A percentile compares a stretch with the other conserved stretches of the same genome.
Evolutionary conservation across 2,329 filamentous ascomycete genomes (phyloP).

Genomic region (Aureobasidium sp.): DNA sequence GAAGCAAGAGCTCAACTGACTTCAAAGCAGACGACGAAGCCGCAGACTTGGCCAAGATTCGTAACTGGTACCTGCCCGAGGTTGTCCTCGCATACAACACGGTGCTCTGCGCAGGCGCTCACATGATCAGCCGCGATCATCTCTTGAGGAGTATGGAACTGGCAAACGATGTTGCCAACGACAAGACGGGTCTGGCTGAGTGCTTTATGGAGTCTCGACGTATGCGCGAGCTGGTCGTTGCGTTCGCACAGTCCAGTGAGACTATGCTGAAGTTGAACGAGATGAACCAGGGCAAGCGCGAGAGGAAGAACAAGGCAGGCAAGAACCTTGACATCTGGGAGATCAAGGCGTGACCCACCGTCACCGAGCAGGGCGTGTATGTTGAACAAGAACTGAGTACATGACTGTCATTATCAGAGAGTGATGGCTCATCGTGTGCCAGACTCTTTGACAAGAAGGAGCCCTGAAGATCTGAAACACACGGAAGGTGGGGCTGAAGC

Average conservation of each 20-base stretch:
- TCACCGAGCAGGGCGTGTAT: neutral
- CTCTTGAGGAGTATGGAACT: constrained; percentile 83
- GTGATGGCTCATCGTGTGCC: neutral
- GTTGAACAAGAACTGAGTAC: neutral
- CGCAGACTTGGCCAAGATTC: constrained; percentile 54
- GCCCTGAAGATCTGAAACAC: neutral
- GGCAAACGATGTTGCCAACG: constrained; percentile 58
- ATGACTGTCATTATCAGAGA: neutral
- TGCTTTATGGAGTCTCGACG: constrained; percentile 31
- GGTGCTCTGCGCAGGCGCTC: constrained; percentile 70
- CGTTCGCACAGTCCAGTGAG: constrained; percentile 69
- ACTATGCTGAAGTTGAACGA: constrained; percentile 50
- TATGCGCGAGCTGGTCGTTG: constrained; percentile 40
- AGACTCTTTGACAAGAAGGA: neutral
- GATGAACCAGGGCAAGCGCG: constrained; percentile 30
- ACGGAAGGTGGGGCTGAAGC: neutral
- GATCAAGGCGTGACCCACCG: constrained; percentile 14
- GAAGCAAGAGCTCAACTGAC: neutral
- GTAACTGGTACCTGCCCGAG: constrained; percentile 76
- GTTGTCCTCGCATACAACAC: constrained; percentile 75
- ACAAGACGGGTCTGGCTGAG: constrained; percentile 24
- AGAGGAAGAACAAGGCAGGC: constrained; percentile 34
- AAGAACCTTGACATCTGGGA: constrained; percentile 38
- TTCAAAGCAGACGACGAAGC: constrained; percentile 37
- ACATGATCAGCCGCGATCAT: constrained; percentile 63